These are phyloP conservation scores for Fusarium penzigii DNA, from an alignment of 2,329 filamentous ascomycete genomes.

Conservation along the genomic window DNA sequence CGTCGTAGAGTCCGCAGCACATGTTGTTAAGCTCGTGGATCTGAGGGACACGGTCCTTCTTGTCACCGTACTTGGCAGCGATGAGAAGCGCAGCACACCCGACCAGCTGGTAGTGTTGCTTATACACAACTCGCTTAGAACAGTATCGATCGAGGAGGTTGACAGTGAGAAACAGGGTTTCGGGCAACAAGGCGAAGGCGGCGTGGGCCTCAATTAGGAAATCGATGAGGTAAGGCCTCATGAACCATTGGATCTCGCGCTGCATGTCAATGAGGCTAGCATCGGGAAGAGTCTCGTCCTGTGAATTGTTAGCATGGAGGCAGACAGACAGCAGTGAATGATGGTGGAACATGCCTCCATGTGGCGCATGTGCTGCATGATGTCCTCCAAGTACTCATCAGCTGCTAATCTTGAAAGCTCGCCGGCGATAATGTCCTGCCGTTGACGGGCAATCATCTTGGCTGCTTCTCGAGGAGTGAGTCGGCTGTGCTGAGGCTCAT, in stretches of 20 bases:
- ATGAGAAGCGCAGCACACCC: slow-evolving; percentile 95
- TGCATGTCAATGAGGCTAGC: slow-evolving; percentile 99
- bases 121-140: slow-evolving; percentile 96
- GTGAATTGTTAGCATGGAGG: slow-evolving; percentile 26
- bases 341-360: slow-evolving; percentile 72
- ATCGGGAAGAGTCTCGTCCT: slow-evolving; percentile 87
- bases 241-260: slow-evolving; percentile 99
- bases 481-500: slow-evolving; percentile 52
- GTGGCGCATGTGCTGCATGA: slow-evolving; percentile 88
- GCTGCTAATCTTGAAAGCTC: slow-evolving; percentile 83
- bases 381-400: slow-evolving; percentile 92
- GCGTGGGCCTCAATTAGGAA: slow-evolving; percentile 97
- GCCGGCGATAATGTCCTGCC: slow-evolving; percentile 84
- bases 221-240: slow-evolving; percentile 96
- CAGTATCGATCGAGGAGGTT: slow-evolving; percentile 98
- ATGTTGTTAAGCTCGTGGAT: slow-evolving; percentile 97
- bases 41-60: slow-evolving; percentile 97
- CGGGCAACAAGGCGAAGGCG: slow-evolving; percentile 89
- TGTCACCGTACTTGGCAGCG: slow-evolving; percentile 97
- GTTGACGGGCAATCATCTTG: slow-evolving; percentile 76
- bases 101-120: slow-evolving; percentile 97
- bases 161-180: slow-evolving; percentile 93
- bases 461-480: slow-evolving; percentile 74
- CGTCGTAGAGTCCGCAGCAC: slow-evolving; percentile 98
- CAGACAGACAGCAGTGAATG: not conserved